A percentile compares a stretch with the other conserved stretches of the same genome.
These are phyloP conservation scores for Metschnikowia hibisci DNA, from an alignment of 805 yeast genomes.

Conservation along the genomic window DNA sequence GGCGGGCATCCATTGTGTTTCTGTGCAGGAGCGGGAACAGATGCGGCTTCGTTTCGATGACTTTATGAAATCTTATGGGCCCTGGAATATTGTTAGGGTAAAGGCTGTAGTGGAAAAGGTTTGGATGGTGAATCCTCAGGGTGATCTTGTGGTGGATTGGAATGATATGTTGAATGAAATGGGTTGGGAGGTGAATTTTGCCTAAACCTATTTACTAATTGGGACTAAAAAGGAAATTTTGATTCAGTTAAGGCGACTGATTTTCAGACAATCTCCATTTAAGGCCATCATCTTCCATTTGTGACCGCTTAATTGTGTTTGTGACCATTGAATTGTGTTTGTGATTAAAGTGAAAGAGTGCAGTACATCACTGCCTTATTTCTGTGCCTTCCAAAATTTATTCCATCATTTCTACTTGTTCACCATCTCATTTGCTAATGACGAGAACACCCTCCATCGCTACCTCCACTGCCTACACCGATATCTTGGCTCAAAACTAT, in stretches of 20 bases:
- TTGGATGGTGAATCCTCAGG: constrained; percentile 48
- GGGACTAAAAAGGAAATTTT: too few relatives aligned
- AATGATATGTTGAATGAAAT: constrained; percentile 56
- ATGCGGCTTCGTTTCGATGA: constrained; percentile 52
- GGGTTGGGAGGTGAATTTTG: constrained; percentile 81
- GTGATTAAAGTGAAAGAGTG: too few relatives aligned
- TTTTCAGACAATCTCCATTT: too few relatives aligned
- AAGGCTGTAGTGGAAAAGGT: constrained; percentile 43
- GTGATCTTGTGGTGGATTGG: constrained; percentile 70
- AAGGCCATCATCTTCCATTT: too few relatives aligned
- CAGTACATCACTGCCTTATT: too few relatives aligned
- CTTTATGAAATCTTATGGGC: constrained; percentile 59
- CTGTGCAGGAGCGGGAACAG: constrained; percentile 45
- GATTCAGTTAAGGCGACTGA: too few relatives aligned
- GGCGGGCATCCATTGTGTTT: constrained; percentile 66
- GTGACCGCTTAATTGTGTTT: too few relatives aligned
- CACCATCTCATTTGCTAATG: constrained; percentile 5
- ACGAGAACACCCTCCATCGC: constrained; percentile 10
- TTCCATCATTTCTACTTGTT: background rate
- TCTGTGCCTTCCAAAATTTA: background rate
- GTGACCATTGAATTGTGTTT: too few relatives aligned
- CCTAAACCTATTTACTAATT: too few relatives aligned
- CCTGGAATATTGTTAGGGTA: constrained; percentile 54
- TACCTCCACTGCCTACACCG: constrained; percentile 10
- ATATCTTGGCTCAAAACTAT: constrained; percentile 7